Base-by-base conservation (phyloP, 1,284 basidiomycete species). In the Sphaerobolus stellatus region DNA sequence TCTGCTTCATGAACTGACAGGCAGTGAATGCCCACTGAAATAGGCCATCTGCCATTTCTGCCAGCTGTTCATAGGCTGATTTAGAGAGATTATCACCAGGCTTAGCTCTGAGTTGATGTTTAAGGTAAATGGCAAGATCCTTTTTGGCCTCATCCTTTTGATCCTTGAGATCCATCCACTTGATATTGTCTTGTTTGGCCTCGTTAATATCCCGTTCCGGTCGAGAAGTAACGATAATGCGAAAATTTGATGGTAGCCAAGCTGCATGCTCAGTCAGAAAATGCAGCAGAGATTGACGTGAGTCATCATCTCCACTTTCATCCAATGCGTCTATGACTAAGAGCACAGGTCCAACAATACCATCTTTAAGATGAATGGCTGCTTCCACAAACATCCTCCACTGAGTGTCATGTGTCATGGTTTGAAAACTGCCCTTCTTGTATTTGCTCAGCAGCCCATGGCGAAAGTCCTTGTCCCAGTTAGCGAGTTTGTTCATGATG, bases 241-340 rank as follows among this genome's bases (percentile, higher is more conserved):
- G 45, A 48, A 58, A 54, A 28, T 54, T 51, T 13, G 27, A 9
- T 9, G 60, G 59, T 3, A 61, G 47, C 7, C 45, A 34, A 6
- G 33, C 27, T 16, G 43, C 2, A 9, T 47, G 29, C 8, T 20
- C 46, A 5, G 47, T 9, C 11, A 58, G 53, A 9, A 55, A 49
- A 5, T 46, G 16, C n/a, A 56, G 40, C 1, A 61, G 13, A 13
- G 16, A 14, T 30, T 30, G 2, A 6, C 56, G 46, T 5, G 22
- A n/a, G 6, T 22, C 29, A 8, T 18, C 22, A 34, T 54, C 50
- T 2, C 50, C 57, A 48, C 60, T 46, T 50, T 61, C 60, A 43
- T 62, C 62, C 36, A 64, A 47, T 18, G 56, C 59, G 40, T 64
- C 63, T 13, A 64, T 57, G 31, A 64, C 56, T 30, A 64, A 48